Evolutionary conservation across 345 rosid species (phyloP), one percentile per base, ranked within the genome.

Genomic region (Pseudoturritis turrita): DNA sequence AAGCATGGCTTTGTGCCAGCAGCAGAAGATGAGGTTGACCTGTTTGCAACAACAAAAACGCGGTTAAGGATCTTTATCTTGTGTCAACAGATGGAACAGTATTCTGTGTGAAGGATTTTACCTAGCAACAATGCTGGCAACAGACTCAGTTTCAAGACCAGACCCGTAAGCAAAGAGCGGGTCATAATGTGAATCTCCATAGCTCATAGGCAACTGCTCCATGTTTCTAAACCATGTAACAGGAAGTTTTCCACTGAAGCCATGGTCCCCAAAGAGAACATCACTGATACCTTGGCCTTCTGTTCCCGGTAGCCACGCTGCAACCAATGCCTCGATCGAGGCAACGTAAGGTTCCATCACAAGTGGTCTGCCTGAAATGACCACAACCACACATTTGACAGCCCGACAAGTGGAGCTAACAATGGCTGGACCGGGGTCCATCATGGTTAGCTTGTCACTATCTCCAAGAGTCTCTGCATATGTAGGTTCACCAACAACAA

Each of bases 281-380:
- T 89, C 99, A 31, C 91, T 80, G 46, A 95, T 80, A 18, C 97
- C 99, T 73, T 84, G 88, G 45, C 99, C 99, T 88, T 95, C 99
- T 4, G 87, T 88, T 78, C 99, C 97, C 0, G 96, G 99, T 66
- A 95, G 84, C 96, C 96, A 91, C 2, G 96, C 97, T 43, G 96
- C 96, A 53, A 91, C 89, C 62, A 91, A 75, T 7, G 96, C 96
- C 62, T 86, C 91, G 4, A 95, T 81, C 0, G 79, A 70, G 53
- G 84, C 80, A 56, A 88, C 26, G 35, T 89, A 86, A 25, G 96
- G 99, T 57, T 89, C 91, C 33, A 95, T 84, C 46, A 91, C 86
- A 11, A 95, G 60, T 26, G 99, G 97, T 65, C 96, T 83, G n/a
- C 99, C 99, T 6, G 96, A 88, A 60, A 95, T 64, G 10, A 95